Conservation (phyloP, 345 rosid genomes). For the Conringia planisiliqua region DNA sequence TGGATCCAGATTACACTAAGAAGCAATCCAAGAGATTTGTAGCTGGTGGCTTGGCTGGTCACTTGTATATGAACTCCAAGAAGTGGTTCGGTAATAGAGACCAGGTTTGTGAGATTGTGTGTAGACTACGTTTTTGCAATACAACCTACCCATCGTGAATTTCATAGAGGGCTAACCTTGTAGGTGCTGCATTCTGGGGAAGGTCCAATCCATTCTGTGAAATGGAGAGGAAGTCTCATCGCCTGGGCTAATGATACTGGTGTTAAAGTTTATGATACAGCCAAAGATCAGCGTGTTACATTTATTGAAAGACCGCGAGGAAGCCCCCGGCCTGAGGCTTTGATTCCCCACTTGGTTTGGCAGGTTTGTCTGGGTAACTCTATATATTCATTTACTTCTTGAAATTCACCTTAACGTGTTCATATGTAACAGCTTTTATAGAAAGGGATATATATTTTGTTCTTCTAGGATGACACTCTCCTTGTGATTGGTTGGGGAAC, state of each 20-base stretch:
- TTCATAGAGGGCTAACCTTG: constrained; percentile 6
- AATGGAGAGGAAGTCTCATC: constrained; percentile 89
- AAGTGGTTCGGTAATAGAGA: constrained; percentile 87
- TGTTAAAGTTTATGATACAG: constrained; percentile 91
- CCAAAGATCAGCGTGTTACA: constrained; percentile 85
- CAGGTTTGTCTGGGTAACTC: constrained; percentile 58
- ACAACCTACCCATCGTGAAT: neutral
- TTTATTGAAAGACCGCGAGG: constrained; percentile 92
- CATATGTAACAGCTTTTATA: neutral
- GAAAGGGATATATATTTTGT: constrained; percentile 6
- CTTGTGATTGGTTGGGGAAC: constrained; percentile 99
- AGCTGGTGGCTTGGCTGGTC: constrained; percentile 97
- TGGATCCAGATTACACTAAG: constrained; percentile 85
- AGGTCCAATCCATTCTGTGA: constrained; percentile 93
- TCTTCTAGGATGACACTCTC: constrained; percentile 70
- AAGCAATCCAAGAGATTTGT: constrained; percentile 78
- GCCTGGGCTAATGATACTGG: constrained; percentile 99
- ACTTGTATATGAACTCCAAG: constrained; percentile 77
- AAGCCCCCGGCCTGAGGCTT: constrained; percentile 86
- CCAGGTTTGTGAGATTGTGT: constrained; percentile 57
- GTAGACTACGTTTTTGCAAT: neutral
- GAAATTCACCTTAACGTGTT: neutral
- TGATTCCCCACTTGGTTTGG: constrained; percentile 97
- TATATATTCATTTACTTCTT: neutral
- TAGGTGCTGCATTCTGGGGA: constrained; percentile 98